These are phyloP conservation scores for Talaromyces proteolyticus DNA, from an alignment of 495 filamentous ascomycete genomes.

Conservation along the genomic window DNA sequence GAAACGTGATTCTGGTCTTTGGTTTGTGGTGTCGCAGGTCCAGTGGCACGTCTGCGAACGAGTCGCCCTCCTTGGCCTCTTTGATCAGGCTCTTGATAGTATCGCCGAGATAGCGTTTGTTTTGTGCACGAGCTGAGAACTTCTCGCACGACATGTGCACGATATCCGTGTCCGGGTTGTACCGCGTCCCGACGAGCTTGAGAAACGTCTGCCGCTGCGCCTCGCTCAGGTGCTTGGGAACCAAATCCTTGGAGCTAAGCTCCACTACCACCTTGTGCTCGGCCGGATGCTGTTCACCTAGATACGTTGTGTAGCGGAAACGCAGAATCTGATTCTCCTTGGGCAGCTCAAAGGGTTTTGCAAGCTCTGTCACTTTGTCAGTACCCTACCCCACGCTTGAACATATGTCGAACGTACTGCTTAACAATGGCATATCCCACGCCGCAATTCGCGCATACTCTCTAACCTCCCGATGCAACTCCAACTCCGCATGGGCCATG, in stretches of 20 bases:
- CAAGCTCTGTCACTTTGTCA: conserved; percentile 55
- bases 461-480: conserved; percentile 82
- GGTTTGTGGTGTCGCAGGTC: conserved; percentile 82
- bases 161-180: conserved; percentile 80
- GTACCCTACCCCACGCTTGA: conserved; percentile 5
- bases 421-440: conserved; percentile 93
- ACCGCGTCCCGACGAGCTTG: conserved; percentile 82
- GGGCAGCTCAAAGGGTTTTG: conserved; percentile 67
- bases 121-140: conserved; percentile 82
- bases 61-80: conserved; percentile 77
- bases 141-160: conserved; percentile 89
- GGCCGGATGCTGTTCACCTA: conserved; percentile 90
- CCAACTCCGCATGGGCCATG: conserved; percentile 77
- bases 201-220: conserved; percentile 72
- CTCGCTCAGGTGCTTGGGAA: conserved; percentile 48
- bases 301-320: conserved; percentile 95
- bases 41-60: conserved; percentile 82
- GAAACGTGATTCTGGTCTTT: conserved; percentile 65
- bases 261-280: conserved; percentile 91
- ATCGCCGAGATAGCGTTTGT: conserved; percentile 89
- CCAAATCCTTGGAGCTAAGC: conserved; percentile 68
- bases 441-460: conserved; percentile 82
- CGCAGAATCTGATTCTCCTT: conserved; percentile 66
- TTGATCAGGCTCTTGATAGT: conserved; percentile 64
- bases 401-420: conserved; percentile 52